These are phyloP conservation scores for Tylopilus balloui DNA, from an alignment of 768 basidiomycete genomes.

Conservation along the genomic window DNA sequence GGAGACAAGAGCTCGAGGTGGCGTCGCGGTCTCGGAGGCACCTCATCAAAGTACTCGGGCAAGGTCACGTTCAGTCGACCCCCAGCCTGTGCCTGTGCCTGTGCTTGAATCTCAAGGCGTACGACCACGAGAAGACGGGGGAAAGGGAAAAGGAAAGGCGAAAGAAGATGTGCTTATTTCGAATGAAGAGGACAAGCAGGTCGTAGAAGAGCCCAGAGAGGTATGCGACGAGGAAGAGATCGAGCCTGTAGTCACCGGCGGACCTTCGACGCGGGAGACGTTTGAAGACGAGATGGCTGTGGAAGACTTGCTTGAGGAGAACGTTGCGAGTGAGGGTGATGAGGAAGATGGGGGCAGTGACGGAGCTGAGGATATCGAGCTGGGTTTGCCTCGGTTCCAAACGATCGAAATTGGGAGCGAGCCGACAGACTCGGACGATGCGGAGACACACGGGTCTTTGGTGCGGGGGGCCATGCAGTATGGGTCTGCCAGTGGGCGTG, in stretches of 20 bases:
- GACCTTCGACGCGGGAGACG: slow-evolving; percentile 5
- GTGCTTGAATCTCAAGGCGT: background rate
- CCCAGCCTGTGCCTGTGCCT: background rate
- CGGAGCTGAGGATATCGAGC: background rate
- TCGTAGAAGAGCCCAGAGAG: background rate
- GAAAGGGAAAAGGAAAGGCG: slow-evolving; percentile 6
- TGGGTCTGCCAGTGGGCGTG: background rate
- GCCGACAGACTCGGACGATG: slow-evolving; percentile 29
- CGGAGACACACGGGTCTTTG: slow-evolving; percentile 23
- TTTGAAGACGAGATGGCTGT: slow-evolving; percentile 22
- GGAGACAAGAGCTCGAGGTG: background rate
- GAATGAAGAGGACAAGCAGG: slow-evolving; percentile 8
- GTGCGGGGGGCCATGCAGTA: background rate
- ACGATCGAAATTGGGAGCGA: slow-evolving; percentile 3
- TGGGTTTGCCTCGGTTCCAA: slow-evolving; percentile 9
- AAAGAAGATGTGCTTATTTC: background rate
- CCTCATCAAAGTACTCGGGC: slow-evolving; percentile 20
- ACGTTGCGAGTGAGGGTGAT: background rate
- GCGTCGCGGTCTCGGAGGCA: background rate
- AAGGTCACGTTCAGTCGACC: slow-evolving; percentile 22
- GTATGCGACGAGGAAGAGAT: background rate
- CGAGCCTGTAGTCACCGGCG: background rate
- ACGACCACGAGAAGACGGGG: background rate
- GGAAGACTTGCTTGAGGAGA: slow-evolving; percentile 19
- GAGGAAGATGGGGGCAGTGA: background rate